phyloP scores from a whole-genome alignment of 805 yeast species.

The Metschnikowia henanensis region DNA sequence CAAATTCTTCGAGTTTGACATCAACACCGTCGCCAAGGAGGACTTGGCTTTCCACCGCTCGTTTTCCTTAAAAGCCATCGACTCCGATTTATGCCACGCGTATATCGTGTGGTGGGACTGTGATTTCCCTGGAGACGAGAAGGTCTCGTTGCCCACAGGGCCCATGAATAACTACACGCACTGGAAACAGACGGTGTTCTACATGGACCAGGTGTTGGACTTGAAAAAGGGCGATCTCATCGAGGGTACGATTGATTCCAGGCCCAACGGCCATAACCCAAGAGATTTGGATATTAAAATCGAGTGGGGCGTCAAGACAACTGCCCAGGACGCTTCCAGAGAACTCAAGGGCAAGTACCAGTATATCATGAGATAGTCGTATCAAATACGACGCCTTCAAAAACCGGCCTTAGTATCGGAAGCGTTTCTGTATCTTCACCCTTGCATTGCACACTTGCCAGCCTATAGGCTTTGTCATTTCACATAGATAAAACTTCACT shows the following conservation, averaged over 20 bases:
- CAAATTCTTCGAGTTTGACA: conserved; percentile 77
- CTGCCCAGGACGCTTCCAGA: conserved; percentile 48
- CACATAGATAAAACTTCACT: no score
- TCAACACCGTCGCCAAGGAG: conserved; percentile 82
- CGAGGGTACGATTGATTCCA: conserved; percentile 67
- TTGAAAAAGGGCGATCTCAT: conserved; percentile 74
- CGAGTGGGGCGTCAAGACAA: conserved; percentile 51
- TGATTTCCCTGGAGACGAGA: conserved; percentile 73
- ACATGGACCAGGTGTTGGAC: conserved; percentile 77
- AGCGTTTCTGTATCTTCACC: no score
- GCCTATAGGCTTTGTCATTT: no score
- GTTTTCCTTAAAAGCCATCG: conserved; percentile 72
- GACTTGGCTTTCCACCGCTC: conserved; percentile 73
- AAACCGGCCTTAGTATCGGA: no score
- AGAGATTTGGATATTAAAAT: conserved; percentile 88
- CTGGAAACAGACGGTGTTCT: conserved; percentile 98
- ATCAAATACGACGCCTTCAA: no score
- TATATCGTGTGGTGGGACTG: conserved; percentile 94
- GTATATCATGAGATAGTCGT: conserved; percentile 77
- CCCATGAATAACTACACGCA: conserved; percentile 94
- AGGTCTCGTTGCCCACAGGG: conserved; percentile 85
- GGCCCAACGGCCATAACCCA: conserved; percentile 78
- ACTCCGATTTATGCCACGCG: conserved; percentile 85
- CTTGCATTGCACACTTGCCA: no score
- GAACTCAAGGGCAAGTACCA: conserved; percentile 58